Evolutionary conservation across 495 filamentous ascomycete species (phyloP).

Genomic region (Hypoxylon perforatum): DNA sequence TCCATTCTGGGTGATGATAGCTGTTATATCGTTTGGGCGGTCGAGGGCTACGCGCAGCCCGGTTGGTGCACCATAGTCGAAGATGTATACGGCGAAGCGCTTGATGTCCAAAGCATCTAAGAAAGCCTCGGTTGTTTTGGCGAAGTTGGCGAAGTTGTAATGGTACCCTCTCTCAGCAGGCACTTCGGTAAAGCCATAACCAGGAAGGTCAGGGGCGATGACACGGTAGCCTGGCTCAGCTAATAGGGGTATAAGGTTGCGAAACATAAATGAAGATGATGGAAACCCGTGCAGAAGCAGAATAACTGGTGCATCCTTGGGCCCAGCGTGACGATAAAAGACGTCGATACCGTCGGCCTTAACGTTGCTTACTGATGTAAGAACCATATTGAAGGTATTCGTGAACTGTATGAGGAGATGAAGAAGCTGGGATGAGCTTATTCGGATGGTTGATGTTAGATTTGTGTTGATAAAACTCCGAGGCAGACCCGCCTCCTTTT

Average conservation of each 20-base stretch:
- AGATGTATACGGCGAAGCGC: slow-evolving; percentile 69
- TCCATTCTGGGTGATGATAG: slow-evolving; percentile 71
- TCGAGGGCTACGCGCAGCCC: slow-evolving; percentile 65
- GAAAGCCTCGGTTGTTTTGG: slow-evolving; percentile 60
- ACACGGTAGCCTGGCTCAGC: slow-evolving; percentile 60
- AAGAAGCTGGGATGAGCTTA: not conserved
- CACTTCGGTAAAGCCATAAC: slow-evolving; percentile 68
- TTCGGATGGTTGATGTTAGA: too few species aligned
- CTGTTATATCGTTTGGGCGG: slow-evolving; percentile 58
- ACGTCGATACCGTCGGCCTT: slow-evolving; percentile 55
- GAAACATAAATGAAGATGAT: slow-evolving; percentile 70
- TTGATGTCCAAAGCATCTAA: slow-evolving; percentile 56
- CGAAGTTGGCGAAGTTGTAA: slow-evolving; percentile 63
- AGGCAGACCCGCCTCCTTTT: too few species aligned
- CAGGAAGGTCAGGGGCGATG: slow-evolving; percentile 70
- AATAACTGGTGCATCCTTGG: slow-evolving; percentile 55
- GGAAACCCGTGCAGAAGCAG: slow-evolving; percentile 75
- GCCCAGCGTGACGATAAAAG: slow-evolving; percentile 66
- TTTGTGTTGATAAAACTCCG: too few species aligned
- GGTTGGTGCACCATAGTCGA: slow-evolving; percentile 73
- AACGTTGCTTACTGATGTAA: not conserved
- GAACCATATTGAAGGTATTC: not conserved
- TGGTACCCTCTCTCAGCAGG: slow-evolving; percentile 57
- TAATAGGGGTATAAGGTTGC: slow-evolving; percentile 70
- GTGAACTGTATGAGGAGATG: not conserved